Base-by-base conservation (phyloP, 176 grass and related monocot genomes). In the Ampelocalamus luodianensis region DNA sequence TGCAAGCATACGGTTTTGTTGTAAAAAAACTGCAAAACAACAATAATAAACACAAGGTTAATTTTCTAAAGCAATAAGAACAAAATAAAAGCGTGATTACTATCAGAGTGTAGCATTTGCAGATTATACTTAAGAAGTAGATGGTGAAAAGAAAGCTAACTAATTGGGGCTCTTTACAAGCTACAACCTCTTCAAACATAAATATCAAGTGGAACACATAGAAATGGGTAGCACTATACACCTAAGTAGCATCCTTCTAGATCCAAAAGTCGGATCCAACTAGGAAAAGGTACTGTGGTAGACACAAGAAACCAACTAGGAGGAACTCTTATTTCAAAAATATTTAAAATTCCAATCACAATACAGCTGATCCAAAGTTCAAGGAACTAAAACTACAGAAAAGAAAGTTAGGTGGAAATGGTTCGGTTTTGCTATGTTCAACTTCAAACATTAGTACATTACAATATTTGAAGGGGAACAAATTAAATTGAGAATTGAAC, bases 1-100 rank as follows among this genome's bases (percentile, higher is more conserved):
- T 91, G 81, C 91, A 99, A 79, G 93, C 90, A 92, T 90, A 93
- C 78, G 97, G 97, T 39, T 96, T 94, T 58, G 92, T 88, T 74
- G 87, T 86, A 89, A 99, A 99, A 99, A 82, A 86, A 99, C 97
- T 99, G 72, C 80, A 94, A 82, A 75, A 81, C 37, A 48, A 85
- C 36, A 77, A 84, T 63, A 82, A 53, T 23, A 83, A 48, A 43
- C 13, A 43, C 38, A 87, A 68, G 5, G 46, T 59, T 34, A 40
- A 42, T 27, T 68, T 46, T 67, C 53, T 29, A 32, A 79, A 64
- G n/a, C 18, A 78, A 56, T 23, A 79, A 26, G 27, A 74, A 73
- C 9, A 13, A 59, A 48, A 17, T 17, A 74, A 34, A 88, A 72
- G 39, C 3, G 1, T 39, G 32, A 70, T 65, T 74, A 51, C 10